Evolutionary conservation across 2,329 filamentous ascomycete species (phyloP), one percentile per base, ranked within the genome.

Genomic region (Colletotrichum sp.): DNA sequence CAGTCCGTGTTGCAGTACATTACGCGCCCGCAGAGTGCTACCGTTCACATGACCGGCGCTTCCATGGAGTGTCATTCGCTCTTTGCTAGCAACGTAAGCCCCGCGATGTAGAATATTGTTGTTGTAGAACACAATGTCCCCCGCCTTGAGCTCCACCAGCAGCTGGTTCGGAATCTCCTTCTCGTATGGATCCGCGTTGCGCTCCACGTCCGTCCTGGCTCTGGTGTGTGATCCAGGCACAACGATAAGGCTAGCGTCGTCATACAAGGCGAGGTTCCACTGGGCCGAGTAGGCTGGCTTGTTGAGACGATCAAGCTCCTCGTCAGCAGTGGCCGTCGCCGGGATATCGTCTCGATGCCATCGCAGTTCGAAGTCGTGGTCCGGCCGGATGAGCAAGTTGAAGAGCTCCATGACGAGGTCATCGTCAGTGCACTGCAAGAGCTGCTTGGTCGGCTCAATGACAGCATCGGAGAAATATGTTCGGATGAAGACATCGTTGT

Each of bases 291-390:
- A 92, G 72, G 93, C 92, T 0, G 92, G 90, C 76, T 90, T 86
- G 2, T 83, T 81, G 68, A 98, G 85, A 32, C 93, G 86, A 60
- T 84, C 85, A 57, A 91, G 81, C 84, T 98, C 96, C 81, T 96
- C 92, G 24, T 93, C 92, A 0, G 91, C 82, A 0, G 88, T 89
- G 0, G 93, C 94, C 1, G 89, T 87, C n/a, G 92, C 89, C 4
- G 92, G 88, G 63, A 98, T 93, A 81, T 98, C 95, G 81, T 98
- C 96, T 36, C 96, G 88, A 83, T 98, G 96, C 96, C 96, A 98
- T 65, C 93, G 87, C 66, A 98, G 89, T 80, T 91, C 92, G 80
- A 96, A 98, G 78, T 93, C 91, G 4, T 82, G 79, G 52, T 92
- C 92, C 0, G 95, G 95, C 7, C 94, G 88, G 16, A 98, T 92